phyloP scores from a whole-genome alignment of 306 rosid genomes.

The Sicyos baderoa region DNA sequence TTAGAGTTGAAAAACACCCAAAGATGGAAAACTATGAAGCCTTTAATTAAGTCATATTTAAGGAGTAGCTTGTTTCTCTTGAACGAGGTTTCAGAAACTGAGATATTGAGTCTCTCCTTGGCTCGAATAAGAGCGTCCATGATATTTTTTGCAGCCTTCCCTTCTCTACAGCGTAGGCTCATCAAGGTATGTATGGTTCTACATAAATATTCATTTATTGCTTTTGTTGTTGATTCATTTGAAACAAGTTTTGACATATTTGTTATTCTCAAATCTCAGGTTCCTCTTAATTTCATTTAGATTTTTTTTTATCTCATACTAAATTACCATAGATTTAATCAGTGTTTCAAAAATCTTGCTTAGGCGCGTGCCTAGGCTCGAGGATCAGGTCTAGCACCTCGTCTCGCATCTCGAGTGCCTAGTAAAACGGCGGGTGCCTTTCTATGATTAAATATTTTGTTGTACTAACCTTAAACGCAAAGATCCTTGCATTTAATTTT shows the following conservation, averaged over 20 bases:
- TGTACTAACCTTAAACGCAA: too few species aligned
- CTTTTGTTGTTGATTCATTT: background rate
- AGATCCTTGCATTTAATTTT: too few species aligned
- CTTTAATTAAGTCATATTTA: conserved; percentile 60
- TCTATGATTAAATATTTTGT: too few species aligned
- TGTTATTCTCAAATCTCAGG: background rate
- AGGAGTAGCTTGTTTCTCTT: conserved; percentile 68
- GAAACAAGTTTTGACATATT: background rate
- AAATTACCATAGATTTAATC: background rate
- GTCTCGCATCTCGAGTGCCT: too few species aligned
- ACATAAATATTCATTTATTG: conserved; percentile 12
- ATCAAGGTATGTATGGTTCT: conserved; percentile 45
- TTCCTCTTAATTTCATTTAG: background rate
- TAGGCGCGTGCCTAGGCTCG: too few species aligned
- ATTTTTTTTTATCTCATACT: background rate
- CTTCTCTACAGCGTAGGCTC: conserved; percentile 52
- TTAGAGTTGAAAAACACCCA: conserved; percentile 50
- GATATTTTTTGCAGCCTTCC: conserved; percentile 53
- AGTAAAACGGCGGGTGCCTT: too few species aligned
- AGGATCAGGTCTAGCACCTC: too few species aligned
- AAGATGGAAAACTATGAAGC: conserved; percentile 58
- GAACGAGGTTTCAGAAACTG: conserved; percentile 58
- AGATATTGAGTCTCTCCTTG: conserved; percentile 59
- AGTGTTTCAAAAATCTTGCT: too few species aligned
- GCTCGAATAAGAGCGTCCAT: conserved; percentile 57